These are phyloP conservation scores for Phenoliferia sp. DNA, from an alignment of 1,284 basidiomycete species.

Conservation along the genomic window DNA sequence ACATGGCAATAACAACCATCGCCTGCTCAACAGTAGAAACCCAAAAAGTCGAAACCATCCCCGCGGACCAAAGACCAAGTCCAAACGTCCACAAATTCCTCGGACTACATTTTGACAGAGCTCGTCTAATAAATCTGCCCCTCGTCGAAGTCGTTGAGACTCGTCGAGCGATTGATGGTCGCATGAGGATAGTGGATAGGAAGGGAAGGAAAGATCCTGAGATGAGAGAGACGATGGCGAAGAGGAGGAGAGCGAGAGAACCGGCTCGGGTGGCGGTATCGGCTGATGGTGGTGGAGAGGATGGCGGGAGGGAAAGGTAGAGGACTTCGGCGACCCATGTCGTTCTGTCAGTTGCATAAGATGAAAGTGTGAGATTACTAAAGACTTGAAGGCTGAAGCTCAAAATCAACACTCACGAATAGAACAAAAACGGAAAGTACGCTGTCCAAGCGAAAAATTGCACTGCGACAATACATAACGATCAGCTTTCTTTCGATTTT, in stretches of 20 bases:
- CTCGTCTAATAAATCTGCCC: slow-evolving; percentile 35
- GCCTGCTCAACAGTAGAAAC: slow-evolving; percentile 68
- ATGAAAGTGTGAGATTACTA: background rate
- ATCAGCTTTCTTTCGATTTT: slow-evolving; percentile 5
- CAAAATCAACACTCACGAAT: too few relatives aligned
- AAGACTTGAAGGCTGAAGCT: too few relatives aligned
- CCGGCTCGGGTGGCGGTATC: slow-evolving; percentile 69
- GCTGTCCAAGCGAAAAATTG: slow-evolving; percentile 76
- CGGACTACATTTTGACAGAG: slow-evolving; percentile 56
- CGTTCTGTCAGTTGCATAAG: slow-evolving; percentile 12
- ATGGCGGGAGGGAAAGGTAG: slow-evolving; percentile 42
- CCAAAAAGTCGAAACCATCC: slow-evolving; percentile 79
- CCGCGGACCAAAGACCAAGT: slow-evolving; percentile 66
- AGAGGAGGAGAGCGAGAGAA: slow-evolving; percentile 73
- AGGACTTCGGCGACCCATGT: slow-evolving; percentile 35
- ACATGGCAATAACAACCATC: slow-evolving; percentile 69
- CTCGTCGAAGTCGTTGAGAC: slow-evolving; percentile 25
- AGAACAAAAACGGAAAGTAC: slow-evolving; percentile 77
- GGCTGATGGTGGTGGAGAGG: slow-evolving; percentile 51
- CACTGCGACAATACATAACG: slow-evolving; percentile 55
- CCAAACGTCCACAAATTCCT: slow-evolving; percentile 81
- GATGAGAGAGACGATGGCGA: slow-evolving; percentile 63
- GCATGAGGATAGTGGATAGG: slow-evolving; percentile 52
- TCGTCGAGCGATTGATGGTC: slow-evolving; percentile 7
- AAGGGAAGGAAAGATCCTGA: slow-evolving; percentile 69